Evolutionary conservation across 345 rosid species (phyloP).

Genomic region (Noccaea bulbosa): DNA sequence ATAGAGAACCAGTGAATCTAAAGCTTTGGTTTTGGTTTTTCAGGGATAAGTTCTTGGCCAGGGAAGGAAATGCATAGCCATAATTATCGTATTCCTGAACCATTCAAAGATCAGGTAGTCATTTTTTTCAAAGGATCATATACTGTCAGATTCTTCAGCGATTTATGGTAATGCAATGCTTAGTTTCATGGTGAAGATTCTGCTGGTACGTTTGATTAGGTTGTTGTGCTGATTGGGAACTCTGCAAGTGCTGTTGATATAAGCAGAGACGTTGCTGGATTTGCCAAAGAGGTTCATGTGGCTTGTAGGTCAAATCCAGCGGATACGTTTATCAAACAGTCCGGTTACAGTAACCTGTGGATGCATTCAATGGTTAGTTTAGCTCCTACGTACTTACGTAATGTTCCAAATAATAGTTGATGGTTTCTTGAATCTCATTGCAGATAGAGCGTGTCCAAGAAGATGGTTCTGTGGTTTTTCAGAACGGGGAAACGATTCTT

Average conservation of each 20-base stretch:
- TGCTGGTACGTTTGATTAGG: constrained; percentile 47
- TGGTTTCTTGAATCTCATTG: constrained; percentile 23
- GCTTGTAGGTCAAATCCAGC: constrained; percentile 60
- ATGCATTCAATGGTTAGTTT: constrained; percentile 80
- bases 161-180: not conserved
- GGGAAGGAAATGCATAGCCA: constrained; percentile 93
- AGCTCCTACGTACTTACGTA: not conserved
- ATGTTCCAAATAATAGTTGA: not conserved
- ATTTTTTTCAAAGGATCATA: not conserved
- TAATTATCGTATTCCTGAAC: constrained; percentile 71
- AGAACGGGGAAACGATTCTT: constrained; percentile 49
- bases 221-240: constrained; percentile 71
- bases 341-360: constrained; percentile 64
- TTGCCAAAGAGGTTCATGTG: constrained; percentile 87
- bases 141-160: not conserved
- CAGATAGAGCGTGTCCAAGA: constrained; percentile 63
- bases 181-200: constrained; percentile 17
- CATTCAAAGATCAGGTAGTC: constrained; percentile 68
- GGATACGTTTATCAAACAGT: constrained; percentile 49
- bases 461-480: constrained; percentile 72
- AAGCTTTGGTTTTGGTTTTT: constrained; percentile 1
- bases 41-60: constrained; percentile 81
- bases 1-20: not conserved
- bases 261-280: constrained; percentile 63
- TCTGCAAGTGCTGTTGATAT: constrained; percentile 74